Base-by-base conservation (phyloP, 768 basidiomycete genomes). In the Dioszegia aurantiaca region DNA sequence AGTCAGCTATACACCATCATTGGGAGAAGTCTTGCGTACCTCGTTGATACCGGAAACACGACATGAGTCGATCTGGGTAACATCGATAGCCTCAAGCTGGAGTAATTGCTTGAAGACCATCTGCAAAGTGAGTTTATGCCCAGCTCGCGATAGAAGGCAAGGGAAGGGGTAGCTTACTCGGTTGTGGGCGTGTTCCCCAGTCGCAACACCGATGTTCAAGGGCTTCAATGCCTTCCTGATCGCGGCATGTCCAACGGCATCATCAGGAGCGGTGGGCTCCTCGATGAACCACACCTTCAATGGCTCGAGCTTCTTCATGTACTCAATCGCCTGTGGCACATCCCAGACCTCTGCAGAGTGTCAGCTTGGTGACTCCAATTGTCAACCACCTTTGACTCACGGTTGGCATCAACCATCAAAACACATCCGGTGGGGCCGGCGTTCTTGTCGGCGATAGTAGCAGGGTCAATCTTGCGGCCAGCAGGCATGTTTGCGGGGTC, bases 391-490 rank as follows among this genome's bases (percentile, higher is more conserved):
- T 36, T 17, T 5, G 43, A 65, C 59, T 68, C 67, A 77, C 95
- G 93, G 78, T 98, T 98, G 37, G 93, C 88, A 77, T 97, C 93
- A 61, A 97, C 89, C 93, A 97, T 97, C 44, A 97, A 80, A 43
- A 97, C 93, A 30, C 87, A 84, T 4, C 94, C 93, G 0, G 91
- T 91, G 10, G 90, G 90, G 5, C 93, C 90, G 3, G 92, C 90
- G 63, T 95, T 95, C 82, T 95, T 97, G 3, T 87, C 90, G 39
- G 79, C 82, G 31, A 95, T 79, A 41, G 80, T 87, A 43, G 80
- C 79, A 19, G 85, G 84, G 73, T 88, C 84, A 48, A 84, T 83
- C 52, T 80, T 75, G 11, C 78, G 68, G 9, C 82, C 84, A 0
- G 81, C 67, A 12, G 89, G 89, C 39, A 90, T 83, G 73, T 88